Base-by-base conservation (phyloP, 352 stramenopile species). In the Aphanomyces invadans region DNA sequence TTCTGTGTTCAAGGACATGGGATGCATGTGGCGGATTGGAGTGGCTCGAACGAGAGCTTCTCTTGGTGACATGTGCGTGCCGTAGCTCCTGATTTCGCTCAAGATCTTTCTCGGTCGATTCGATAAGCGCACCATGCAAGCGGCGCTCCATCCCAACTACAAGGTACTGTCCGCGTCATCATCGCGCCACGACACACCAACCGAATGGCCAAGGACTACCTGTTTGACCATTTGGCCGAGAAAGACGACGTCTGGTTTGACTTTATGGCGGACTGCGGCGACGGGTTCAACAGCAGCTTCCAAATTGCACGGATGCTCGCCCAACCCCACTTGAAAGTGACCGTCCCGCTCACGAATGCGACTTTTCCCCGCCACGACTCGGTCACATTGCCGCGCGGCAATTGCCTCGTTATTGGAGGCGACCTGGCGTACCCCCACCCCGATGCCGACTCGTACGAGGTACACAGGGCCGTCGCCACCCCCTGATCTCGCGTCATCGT, bases 261-360 rank as follows among this genome's bases (percentile, higher is more conserved):
- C 65, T 98, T 97, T 44, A 95, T 97, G 78, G 90, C 88, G 12
- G 92, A 97, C 67, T 96, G 87, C 32, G 92, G 92, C 3, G 92
- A 98, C 60, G 92, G 92, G 2, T 97, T 97, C 59, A 96, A 97
- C 68, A 95, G 88, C 62, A 96, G 84, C 48, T 98, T 97, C 69
- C 90, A 97, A 72, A 87, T 98, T 39, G 88, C 92, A 7, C 77
- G 89, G 2, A 71, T 95, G n/a, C 71, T 98, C 15, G 92, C 92
- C 3, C 90, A 97, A 49, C 89, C 89, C 2, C 65, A 88, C 51
- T 71, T 98, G 11, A 77, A 87, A 45, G 85, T 97, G 0, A 78
- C 87, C 33, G 28, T 92, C 72, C 42, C 64, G 23, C 25, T 28
- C 15, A 4, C 64, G 19, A 67, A 56, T 3, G 12, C 54, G 17